phyloP scores from a whole-genome alignment of 2,329 filamentous ascomycete species.

The Monosporascus sp. region DNA sequence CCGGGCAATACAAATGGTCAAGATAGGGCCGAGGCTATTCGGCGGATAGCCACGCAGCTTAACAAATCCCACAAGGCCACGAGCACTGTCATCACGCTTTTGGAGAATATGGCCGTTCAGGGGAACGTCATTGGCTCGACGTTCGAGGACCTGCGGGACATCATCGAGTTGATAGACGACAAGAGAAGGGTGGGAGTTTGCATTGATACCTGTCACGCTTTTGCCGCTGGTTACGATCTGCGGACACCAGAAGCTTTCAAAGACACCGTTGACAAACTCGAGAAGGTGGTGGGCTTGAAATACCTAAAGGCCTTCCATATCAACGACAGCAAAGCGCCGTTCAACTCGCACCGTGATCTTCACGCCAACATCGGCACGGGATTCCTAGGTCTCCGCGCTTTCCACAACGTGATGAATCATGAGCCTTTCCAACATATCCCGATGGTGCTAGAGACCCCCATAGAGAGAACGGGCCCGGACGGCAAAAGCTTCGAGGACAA shows the following conservation, averaged over 20 bases:
- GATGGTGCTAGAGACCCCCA: conserved; percentile 95
- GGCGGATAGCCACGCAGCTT: conserved; percentile 73
- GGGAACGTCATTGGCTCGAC: conserved; percentile 82
- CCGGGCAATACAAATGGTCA: conserved; percentile 75
- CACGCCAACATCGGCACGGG: conserved; percentile 97
- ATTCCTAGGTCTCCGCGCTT: conserved; percentile 83
- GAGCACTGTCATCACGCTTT: conserved; percentile 68
- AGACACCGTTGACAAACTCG: conserved; percentile 69
- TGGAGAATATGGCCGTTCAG: conserved; percentile 93
- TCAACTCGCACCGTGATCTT: conserved; percentile 75
- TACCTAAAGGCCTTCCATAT: conserved; percentile 85
- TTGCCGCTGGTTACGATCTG: conserved; percentile 89
- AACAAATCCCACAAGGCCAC: conserved; percentile 79
- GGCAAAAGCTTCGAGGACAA: conserved; percentile 72
- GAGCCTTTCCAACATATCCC: conserved; percentile 70
- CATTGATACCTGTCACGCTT: conserved; percentile 94
- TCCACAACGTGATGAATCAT: conserved; percentile 88
- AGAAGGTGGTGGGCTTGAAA: conserved; percentile 66
- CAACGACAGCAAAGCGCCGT: conserved; percentile 92
- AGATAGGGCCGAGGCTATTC: conserved; percentile 63
- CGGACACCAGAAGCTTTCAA: conserved; percentile 69
- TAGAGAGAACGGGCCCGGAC: conserved; percentile 62
- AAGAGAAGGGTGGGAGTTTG: conserved; percentile 87
- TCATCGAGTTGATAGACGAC: conserved; percentile 74
- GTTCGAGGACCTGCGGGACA: conserved; percentile 81